These are phyloP conservation scores for Neltuma alba DNA, from an alignment of 306 rosid species.

Conservation along the genomic window DNA sequence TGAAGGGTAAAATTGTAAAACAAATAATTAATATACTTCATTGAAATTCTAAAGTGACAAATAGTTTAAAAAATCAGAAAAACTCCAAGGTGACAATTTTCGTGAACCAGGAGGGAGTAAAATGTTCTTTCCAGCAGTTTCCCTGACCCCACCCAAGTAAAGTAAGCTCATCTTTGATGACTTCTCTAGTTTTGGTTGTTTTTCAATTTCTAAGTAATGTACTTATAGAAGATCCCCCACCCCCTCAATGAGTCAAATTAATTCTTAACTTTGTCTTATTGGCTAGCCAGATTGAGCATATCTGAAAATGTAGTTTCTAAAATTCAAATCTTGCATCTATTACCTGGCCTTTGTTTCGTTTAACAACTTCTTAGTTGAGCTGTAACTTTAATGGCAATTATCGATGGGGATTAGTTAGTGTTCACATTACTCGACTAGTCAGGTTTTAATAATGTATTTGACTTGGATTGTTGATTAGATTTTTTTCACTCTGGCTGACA, in stretches of 20 bases:
- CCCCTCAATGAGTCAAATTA: not conserved
- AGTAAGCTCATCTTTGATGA: not conserved
- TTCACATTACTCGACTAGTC: not conserved
- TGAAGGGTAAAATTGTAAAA: no score
- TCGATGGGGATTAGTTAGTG: not conserved
- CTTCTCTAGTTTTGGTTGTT: not conserved
- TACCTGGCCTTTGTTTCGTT: constrained; percentile 1
- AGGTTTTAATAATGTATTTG: constrained; percentile 3
- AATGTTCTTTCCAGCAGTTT: not conserved
- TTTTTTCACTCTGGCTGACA: constrained; percentile 1
- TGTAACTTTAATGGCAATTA: not conserved
- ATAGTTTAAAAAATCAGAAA: no score
- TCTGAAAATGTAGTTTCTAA: not conserved
- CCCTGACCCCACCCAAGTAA: not conserved
- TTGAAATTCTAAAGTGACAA: no score
- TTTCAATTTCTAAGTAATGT: not conserved
- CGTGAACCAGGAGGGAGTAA: no score
- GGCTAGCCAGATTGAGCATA: not conserved
- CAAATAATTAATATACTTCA: no score
- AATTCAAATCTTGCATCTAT: not conserved
- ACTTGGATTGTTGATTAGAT: constrained; percentile 8
- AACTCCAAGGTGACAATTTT: no score
- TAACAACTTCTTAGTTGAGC: not conserved
- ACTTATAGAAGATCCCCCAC: not conserved
- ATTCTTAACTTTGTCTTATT: not conserved